A percentile compares a stretch with the other conserved stretches of the same genome.
Conservation (phyloP, 2,329 filamentous ascomycete genomes). For the Colletotrichum lini region DNA sequence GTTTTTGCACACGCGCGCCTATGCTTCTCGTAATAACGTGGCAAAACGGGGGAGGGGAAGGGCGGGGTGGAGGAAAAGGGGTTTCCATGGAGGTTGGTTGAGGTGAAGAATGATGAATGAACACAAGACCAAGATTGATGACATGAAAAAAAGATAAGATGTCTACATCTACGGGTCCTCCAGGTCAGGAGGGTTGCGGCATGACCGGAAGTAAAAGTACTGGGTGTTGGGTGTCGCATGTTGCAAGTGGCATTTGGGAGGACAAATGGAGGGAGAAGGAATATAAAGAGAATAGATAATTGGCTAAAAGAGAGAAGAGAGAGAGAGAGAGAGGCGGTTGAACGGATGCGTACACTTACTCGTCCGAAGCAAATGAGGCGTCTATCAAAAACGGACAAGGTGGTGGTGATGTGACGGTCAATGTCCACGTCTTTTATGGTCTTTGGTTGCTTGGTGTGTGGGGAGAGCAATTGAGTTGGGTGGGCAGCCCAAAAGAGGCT, state of each 20-base stretch:
- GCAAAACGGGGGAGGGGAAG: constrained; percentile 7
- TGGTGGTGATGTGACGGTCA: constrained; percentile 1
- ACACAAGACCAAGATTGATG: constrained; percentile 5
- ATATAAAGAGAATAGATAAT: background rate
- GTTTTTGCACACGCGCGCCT: constrained; percentile 3
- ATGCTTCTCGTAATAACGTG: constrained; percentile 29
- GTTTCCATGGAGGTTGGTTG: constrained; percentile 19
- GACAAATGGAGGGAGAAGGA: background rate
- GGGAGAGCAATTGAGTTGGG: too few relatives aligned
- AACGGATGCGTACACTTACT: constrained; percentile 12
- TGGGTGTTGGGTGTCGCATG: background rate
- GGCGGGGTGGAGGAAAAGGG: constrained; percentile 17
- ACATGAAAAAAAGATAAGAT: background rate
- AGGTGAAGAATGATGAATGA: constrained; percentile 13
- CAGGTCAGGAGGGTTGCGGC: too few relatives aligned
- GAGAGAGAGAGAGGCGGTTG: background rate
- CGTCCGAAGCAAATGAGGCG: background rate
- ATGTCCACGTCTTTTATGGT: background rate
- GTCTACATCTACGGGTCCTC: background rate
- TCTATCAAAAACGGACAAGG: constrained; percentile 16
- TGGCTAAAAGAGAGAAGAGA: background rate
- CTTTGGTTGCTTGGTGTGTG: too few relatives aligned
- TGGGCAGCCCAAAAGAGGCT: background rate
- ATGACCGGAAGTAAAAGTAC: background rate
- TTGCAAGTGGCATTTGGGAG: background rate